phyloP scores from a whole-genome alignment of 2,329 filamentous ascomycete genomes.

The Pseudopithomyces maydicus region DNA sequence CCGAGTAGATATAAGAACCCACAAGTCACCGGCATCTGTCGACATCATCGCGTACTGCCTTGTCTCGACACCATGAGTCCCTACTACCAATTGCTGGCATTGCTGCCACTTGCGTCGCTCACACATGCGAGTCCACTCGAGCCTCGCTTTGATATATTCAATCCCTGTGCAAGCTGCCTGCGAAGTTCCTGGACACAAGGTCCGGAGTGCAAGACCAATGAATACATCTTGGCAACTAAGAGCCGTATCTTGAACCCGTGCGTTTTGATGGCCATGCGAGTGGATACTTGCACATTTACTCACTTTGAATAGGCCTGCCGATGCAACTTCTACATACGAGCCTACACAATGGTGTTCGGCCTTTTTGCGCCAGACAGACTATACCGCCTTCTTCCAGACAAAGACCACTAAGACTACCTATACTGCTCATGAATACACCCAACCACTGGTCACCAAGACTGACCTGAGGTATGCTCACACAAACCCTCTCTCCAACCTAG shows the following conservation, averaged over 20 bases:
- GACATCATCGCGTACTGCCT: background rate
- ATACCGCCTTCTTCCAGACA: slow-evolving; percentile 6
- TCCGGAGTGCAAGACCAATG: slow-evolving; percentile 19
- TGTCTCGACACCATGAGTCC: background rate
- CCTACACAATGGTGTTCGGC: slow-evolving; percentile 18
- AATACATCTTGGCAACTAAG: slow-evolving; percentile 9
- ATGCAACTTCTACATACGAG: slow-evolving; percentile 18
- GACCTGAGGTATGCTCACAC: slow-evolving; percentile 13
- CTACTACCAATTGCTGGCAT: background rate
- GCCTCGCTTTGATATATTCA: slow-evolving; percentile 10
- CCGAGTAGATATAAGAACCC: background rate
- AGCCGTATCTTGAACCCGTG: slow-evolving; percentile 21
- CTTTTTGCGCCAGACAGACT: slow-evolving; percentile 17
- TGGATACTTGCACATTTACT: background rate
- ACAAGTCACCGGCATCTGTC: background rate
- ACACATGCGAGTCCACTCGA: slow-evolving; percentile 11
- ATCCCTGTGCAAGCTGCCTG: slow-evolving; percentile 16
- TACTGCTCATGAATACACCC: slow-evolving; percentile 12
- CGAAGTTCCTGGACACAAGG: slow-evolving; percentile 20
- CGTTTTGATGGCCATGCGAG: background rate
- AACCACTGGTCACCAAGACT: slow-evolving; percentile 18
- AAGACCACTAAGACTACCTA: slow-evolving; percentile 11
- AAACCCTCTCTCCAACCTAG: background rate
- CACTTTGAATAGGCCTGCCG: slow-evolving; percentile 12
- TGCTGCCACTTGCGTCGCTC: slow-evolving; percentile 6